phyloP scores from a whole-genome alignment of 2,329 filamentous ascomycete species.

The Hymenoscyphus repandus region DNA sequence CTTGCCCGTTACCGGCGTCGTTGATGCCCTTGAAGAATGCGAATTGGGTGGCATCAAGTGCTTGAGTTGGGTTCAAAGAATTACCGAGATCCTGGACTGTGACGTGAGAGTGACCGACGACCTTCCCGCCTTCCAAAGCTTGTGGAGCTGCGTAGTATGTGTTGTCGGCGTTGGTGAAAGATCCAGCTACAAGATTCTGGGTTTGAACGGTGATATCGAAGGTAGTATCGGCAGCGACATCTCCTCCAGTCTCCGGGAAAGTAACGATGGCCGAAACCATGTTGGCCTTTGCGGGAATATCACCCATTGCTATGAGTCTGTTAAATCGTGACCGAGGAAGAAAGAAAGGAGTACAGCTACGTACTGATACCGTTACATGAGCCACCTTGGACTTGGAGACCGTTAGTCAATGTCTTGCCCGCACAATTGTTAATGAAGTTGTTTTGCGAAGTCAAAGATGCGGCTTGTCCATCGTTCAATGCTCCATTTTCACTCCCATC shows the following conservation, averaged over 20 bases:
- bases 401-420: slow-evolving; percentile 48
- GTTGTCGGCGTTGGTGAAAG: slow-evolving; percentile 35
- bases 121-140: slow-evolving; percentile 29
- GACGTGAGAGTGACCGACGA: slow-evolving; percentile 37
- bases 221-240: slow-evolving; percentile 23
- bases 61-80: slow-evolving; percentile 27
- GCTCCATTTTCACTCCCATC: slow-evolving; percentile 23
- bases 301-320: slow-evolving; percentile 27
- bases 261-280: slow-evolving; percentile 32
- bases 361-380: slow-evolving; percentile 49
- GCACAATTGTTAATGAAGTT: slow-evolving; percentile 29
- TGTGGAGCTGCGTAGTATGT: slow-evolving; percentile 38
- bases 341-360: background rate
- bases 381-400: slow-evolving; percentile 48
- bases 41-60: slow-evolving; percentile 32
- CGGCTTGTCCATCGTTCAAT: slow-evolving; percentile 15
- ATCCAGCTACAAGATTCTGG: slow-evolving; percentile 32
- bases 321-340: background rate
- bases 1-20: slow-evolving; percentile 36
- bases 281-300: slow-evolving; percentile 29
- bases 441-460: slow-evolving; percentile 22
- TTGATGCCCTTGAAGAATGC: slow-evolving; percentile 41
- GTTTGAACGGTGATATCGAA: slow-evolving; percentile 33
- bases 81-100: slow-evolving; percentile 35
- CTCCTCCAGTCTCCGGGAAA: slow-evolving; percentile 22